Evolutionary conservation across 1,284 basidiomycete genomes (phyloP).

Genomic region (Mycena sp.): DNA sequence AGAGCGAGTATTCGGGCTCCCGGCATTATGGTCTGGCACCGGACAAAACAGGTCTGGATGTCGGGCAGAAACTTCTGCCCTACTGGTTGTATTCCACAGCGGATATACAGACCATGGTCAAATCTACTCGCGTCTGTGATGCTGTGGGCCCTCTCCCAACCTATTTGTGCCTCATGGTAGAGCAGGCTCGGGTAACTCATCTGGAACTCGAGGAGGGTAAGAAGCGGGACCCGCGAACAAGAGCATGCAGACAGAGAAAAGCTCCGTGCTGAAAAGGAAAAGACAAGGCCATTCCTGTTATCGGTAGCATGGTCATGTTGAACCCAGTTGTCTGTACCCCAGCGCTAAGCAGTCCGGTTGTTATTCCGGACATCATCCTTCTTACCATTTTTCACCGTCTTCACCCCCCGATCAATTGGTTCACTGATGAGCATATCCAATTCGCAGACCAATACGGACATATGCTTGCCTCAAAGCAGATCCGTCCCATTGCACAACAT

Average conservation of each 20-base stretch:
- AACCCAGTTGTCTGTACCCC: background rate
- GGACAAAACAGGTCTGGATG: background rate
- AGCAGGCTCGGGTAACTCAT: background rate
- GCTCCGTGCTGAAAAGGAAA: background rate
- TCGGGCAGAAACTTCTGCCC: background rate
- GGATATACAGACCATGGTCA: background rate
- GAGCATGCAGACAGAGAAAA: background rate
- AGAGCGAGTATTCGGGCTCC: background rate
- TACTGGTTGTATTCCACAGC: background rate
- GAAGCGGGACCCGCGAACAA: background rate
- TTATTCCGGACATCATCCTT: background rate
- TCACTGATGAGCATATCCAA: too few species aligned
- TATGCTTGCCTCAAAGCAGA: background rate
- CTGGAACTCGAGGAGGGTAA: background rate
- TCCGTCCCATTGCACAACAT: background rate
- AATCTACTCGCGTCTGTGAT: background rate
- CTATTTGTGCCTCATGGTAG: background rate
- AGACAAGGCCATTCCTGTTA: too few species aligned
- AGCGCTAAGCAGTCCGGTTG: background rate
- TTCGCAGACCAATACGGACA: too few species aligned
- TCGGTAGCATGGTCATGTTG: background rate
- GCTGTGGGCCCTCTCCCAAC: background rate
- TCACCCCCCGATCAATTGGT: too few species aligned
- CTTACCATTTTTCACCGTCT: too few species aligned
- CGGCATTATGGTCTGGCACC: background rate